Evolutionary conservation across 768 basidiomycete genomes (phyloP), one percentile per base, ranked within the genome.

Genomic region (Cystofilobasidium ferigula): DNA sequence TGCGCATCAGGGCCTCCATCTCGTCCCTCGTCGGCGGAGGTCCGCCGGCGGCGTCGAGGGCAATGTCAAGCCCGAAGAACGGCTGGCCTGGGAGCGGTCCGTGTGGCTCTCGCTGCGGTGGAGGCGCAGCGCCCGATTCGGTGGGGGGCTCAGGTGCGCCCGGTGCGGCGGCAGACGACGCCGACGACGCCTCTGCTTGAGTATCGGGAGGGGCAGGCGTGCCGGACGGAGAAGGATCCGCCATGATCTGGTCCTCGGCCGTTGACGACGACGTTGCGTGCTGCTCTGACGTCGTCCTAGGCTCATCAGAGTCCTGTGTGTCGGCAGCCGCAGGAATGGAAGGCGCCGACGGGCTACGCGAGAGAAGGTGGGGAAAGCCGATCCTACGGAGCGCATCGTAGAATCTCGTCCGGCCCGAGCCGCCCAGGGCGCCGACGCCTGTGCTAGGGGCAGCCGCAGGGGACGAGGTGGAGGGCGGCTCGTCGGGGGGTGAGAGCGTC

Each of bases 1-100:
- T 54, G 2, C 51, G 26, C 51, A 54, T 54, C 28, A 54, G 30
- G 30, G 20, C n/a, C 51, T 54, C 51, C 51, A 54, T 54, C 51
- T 54, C 51, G 6, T 54, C 51, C 6, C 51, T 12, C 51, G 51
- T 54, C 30, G 51, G 51, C 2, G 51, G 51, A 8, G 51, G 51
- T 2, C 51, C 51, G 20, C 51, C 51, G 20, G 28, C 32, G 51
- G 51, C 51, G 51, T 54, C 51, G 16, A 54, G 51, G 3, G 32
- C 16, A 28, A 54, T 54, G 30, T 32, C 51, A 14, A 54, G 51
- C 28, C 51, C 51, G 28, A 54, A 28, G 51, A 32, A 54, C 2
- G 51, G 51, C 20, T 28, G 26, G 26, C 51, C 51, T 6, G 24
- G 9, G 16, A 5, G 28, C 16, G 51, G 30, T 13, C 14, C 16